Base-by-base conservation (phyloP, 1,284 basidiomycete species). In the Moesziomyces parantarcticus region DNA sequence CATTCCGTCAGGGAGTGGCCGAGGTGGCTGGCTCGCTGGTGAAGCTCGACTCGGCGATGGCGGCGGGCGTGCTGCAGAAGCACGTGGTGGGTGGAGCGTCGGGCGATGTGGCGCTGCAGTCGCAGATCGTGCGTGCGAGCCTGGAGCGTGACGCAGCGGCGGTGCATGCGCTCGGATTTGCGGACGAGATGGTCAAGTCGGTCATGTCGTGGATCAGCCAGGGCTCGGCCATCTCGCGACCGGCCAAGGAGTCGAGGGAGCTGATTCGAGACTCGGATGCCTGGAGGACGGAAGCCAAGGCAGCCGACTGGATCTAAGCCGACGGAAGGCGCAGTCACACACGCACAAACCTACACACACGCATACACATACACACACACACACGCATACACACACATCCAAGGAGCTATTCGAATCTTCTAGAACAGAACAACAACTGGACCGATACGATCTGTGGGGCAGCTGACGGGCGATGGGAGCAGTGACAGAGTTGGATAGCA, bases 21-120 rank as follows among this genome's bases (percentile, higher is more conserved):
- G 88, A 91, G 13, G 85, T 89, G 5, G 88, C 95, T 26, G 88
- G 87, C 54, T 87, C 90, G 6, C 85, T 94, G 50, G 87, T 94
- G 55, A 88, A 89, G 89, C 58, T 73, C 18, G 66, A 74, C 36
- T 16, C 49, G 5, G 34, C 22, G 8, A 9, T 74, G 50, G 62
- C 66, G 1, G 29, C 44, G 14, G 46, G 34, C 8, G 66, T 69
- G 14, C 42, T 74, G 50, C 55, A 54, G 44, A 54, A 59, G 59
- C 49, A 66, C 29, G 66, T 74, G 14, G 46, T 73, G 1, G 53
- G 45, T 20, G 62, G 50, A 6, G 54, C 55, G 22, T 39, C 44
- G 13, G 55, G 50, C 25, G 71, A 74, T 36, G 61, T 63, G 8
- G 62, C 66, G n/a, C 50, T 74, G 56, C 71, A 74, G 58, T 62